Base-by-base conservation (phyloP, 352 stramenopile genomes). In the Globisporangium orthogonon region DNA sequence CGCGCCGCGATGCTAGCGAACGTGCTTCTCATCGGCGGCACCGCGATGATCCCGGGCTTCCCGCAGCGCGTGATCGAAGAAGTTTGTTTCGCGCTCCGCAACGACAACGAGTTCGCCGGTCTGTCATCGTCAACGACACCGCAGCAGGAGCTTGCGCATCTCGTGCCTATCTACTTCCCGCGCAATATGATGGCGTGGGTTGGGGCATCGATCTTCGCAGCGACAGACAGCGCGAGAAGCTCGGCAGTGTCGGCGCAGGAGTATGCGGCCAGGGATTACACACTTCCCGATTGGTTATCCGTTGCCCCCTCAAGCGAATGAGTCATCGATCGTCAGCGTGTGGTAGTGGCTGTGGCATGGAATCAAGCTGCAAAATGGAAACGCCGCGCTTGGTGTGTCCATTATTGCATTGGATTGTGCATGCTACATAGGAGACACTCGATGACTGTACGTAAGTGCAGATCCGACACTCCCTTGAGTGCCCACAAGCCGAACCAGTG, bases 41-140 rank as follows among this genome's bases (percentile, higher is more conserved):
- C 73, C 3, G 69, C 76, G 39, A 95, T 95, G 85, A 69, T 95
- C 54, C 80, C 82, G 55, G 81, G 81, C 7, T 83, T 94, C 43
- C 50, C 67, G 15, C 63, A 70, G 29, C 75, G 83, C 17, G 57
- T 91, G 30, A 44, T 76, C 23, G 70, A 67, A 28, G 78, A 91
- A 50, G 45, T 91, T 4, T 61, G 60, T 1, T 60, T 73, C 5
- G 58, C 53, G 17, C 53, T 90, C 2, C 61, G 56, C 23, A 44
- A 76, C 15, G 62, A 82, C 39, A 72, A 78, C 37, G 68, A 84
- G 23, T 73, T 65, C 46, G 56, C 52, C 11, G 53, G 51, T 14
- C 60, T 75, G 37, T 68, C 76, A n/a, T 65, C 79, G 23, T 51
- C 57, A 5, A 41, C 41, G 10, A 51, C 18, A 9, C 45, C 39